Conservation (phyloP, 2,329 filamentous ascomycete species). For the Aureobasidium sp. region DNA sequence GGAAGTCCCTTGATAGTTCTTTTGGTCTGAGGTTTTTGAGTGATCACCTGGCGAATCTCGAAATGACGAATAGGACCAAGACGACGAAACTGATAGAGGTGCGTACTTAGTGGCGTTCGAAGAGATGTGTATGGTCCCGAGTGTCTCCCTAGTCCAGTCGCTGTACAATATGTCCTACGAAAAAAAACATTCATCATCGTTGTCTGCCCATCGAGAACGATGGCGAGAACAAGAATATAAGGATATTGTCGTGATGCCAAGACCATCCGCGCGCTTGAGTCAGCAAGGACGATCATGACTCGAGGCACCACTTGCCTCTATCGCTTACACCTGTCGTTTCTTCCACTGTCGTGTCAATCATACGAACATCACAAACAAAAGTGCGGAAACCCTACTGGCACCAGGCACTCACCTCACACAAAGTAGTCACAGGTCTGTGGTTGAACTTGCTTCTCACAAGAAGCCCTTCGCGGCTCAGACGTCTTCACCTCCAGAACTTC, state of each 20-base stretch:
- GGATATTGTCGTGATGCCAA: neutral
- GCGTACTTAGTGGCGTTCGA: neutral
- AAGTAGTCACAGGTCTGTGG: neutral
- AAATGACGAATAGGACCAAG: neutral
- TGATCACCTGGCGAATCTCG: neutral
- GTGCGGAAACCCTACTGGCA: neutral
- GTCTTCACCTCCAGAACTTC: neutral
- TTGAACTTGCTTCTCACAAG: neutral
- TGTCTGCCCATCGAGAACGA: neutral
- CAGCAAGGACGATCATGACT: constrained; percentile 3
- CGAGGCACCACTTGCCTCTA: neutral
- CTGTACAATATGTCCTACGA: neutral
- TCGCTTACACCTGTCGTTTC: neutral
- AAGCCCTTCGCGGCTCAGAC: neutral
- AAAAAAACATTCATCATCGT: neutral
- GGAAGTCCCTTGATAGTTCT: neutral
- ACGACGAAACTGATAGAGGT: neutral
- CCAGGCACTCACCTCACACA: neutral
- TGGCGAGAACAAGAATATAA: neutral
- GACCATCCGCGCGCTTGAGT: neutral
- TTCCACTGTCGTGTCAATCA: neutral
- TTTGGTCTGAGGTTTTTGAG: no score
- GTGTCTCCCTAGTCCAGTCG: neutral
- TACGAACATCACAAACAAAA: neutral
- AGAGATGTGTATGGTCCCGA: neutral